A percentile compares a stretch with the other conserved stretches of the same genome.
Evolutionary conservation across 1,139 yeast genomes (phyloP).

Genomic region (Geotrichum histeridarum): DNA sequence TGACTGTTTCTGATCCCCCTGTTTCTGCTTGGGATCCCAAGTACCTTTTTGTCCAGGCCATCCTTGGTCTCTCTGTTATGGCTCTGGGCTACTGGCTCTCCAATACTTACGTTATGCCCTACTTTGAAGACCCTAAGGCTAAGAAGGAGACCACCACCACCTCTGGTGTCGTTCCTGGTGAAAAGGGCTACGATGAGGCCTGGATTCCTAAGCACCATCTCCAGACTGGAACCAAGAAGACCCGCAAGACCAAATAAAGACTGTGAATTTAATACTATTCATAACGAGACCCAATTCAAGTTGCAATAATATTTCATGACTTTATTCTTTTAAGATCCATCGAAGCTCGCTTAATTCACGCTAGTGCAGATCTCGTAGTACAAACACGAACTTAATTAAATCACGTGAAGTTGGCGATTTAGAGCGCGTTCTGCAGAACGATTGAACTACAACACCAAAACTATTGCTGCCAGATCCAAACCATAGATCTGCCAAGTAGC

Average conservation of each 20-base stretch:
- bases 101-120: conserved; percentile 43
- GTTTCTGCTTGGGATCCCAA: conserved; percentile 70
- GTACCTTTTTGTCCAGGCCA: conserved; percentile 55
- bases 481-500: too few relatives aligned
- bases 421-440: too few relatives aligned
- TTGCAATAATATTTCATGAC: neutral
- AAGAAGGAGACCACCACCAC: conserved; percentile 33
- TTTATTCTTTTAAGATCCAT: neutral
- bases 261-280: neutral
- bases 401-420: neutral
- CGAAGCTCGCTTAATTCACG: too few relatives aligned
- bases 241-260: conserved; percentile 3
- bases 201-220: conserved; percentile 53
- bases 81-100: conserved; percentile 48
- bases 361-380: too few relatives aligned
- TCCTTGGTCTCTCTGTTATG: conserved; percentile 50
- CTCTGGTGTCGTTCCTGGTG: conserved; percentile 34
- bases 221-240: conserved; percentile 33
- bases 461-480: too few relatives aligned
- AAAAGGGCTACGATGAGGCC: conserved; percentile 43
- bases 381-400: neutral
- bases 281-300: neutral
- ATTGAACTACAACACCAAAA: too few relatives aligned
- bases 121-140: conserved; percentile 29
- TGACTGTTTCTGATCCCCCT: conserved; percentile 56